Percentiles rank a stretch among this genome's conserved stretches.
Conservation (phyloP, 2,329 filamentous ascomycete species). For the Bipolaris sorokiniana region DNA sequence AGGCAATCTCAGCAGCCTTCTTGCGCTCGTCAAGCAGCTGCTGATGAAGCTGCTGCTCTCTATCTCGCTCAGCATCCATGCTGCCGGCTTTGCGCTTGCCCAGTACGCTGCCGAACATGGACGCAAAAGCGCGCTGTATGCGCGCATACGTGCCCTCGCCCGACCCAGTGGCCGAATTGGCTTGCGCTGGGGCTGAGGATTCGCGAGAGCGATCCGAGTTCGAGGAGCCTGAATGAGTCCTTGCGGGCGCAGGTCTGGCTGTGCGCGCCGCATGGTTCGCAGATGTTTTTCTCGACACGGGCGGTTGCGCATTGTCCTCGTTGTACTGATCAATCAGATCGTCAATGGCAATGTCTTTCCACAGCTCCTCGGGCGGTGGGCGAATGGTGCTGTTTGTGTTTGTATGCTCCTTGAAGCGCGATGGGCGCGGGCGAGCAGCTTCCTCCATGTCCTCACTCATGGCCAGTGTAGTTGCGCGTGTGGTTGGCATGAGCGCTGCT, state of each 20-base stretch:
- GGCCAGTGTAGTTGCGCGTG: constrained; percentile 13
- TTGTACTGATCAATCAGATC: constrained; percentile 33
- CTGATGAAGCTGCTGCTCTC: constrained; percentile 19
- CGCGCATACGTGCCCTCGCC: constrained; percentile 36
- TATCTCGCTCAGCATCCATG: constrained; percentile 27
- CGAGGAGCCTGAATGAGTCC: constrained; percentile 5
- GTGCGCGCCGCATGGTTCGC: constrained; percentile 2
- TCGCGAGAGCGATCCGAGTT: constrained; percentile 6
- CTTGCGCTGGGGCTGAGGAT: constrained; percentile 6
- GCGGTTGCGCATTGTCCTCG: constrained; percentile 32
- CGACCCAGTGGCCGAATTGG: constrained; percentile 8
- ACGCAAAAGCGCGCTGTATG: constrained; percentile 35
- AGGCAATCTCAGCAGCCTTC: constrained; percentile 39
- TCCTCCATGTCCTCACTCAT: constrained; percentile 31
- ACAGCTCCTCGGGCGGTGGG: constrained; percentile 40
- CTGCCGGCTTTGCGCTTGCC: constrained; percentile 42
- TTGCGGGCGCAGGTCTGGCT: constrained; percentile 2
- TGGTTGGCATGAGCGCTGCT: constrained; percentile 8
- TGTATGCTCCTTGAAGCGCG: constrained; percentile 39
- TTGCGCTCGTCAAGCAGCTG: constrained; percentile 35
- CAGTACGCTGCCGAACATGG: constrained; percentile 34
- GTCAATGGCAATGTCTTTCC: constrained; percentile 36
- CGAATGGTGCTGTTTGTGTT: constrained; percentile 39
- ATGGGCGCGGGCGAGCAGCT: constrained; percentile 29
- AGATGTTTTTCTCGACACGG: constrained; percentile 14